Evolutionary conservation across 441 rosid genomes (phyloP), one percentile per base, ranked within the genome.

Genomic region (Brassica balearica): DNA sequence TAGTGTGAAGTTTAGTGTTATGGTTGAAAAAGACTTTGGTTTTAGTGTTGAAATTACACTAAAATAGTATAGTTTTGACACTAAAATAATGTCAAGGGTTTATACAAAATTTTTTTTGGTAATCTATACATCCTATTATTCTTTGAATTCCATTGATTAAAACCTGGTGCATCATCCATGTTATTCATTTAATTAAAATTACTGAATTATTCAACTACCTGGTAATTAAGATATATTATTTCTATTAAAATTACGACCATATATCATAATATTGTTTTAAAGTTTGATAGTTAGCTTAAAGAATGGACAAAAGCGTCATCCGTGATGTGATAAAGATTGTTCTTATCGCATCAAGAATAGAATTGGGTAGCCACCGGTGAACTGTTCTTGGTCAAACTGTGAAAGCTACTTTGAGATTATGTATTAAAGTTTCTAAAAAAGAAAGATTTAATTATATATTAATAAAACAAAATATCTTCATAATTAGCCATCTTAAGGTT

Each of bases 311-410:
- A 75, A 48, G 34, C 55, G 69, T 76, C 74, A 76, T 32, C 69
- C 62, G 69, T 76, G 70, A 76, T 76, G 58, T 62, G 80, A 76
- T 69, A 23, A 32, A 69, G 65, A 62, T 41, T 19, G 19, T 36
- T 71, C 81, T 65, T 71, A 77, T 77, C 81, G 1, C 76, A 53
- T 70, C 51, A 43, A 43, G 51, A 64, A 55, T 65, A 71, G 67
- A 77, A 70, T 15, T 66, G 77, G 55, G 67, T 6, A 72, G 53
- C 75, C 71, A 66, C 43, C 75, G 46, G 61, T 43, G 86, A 75
- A 51, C n/a, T 34, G 85, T 67, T 78, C 22, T 46, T 73, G 82
- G 84, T 83, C 87, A 84, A 75, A 78, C 55, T 80, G 71, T 80
- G 27, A 23, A 58, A 78, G 48, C 27, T 55, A 15, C 60, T 48